Base-by-base conservation (phyloP, 495 filamentous ascomycete species). In the Durotheca rogersii region DNA sequence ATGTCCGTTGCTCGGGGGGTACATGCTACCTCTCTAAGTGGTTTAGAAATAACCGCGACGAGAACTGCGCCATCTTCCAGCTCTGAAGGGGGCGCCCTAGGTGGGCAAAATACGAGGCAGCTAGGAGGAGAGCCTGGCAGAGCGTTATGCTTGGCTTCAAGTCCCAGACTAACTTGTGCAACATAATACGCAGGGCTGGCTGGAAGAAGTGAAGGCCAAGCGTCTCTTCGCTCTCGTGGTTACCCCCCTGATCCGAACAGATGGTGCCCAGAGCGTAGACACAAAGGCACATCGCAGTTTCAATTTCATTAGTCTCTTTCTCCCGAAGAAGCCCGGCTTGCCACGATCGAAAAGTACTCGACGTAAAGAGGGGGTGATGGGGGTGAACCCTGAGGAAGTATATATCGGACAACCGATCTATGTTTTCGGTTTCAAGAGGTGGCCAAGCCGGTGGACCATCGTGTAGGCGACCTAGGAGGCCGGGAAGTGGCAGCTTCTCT, bases 41-140 rank as follows among this genome's bases (percentile, higher is more conserved):
- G 17, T 47, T 52, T 6, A 67, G 52, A 37, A 68, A 58, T 11
- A 61, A 46, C 20, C 50, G 53, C 7, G 67, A 60, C 10, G 67
- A 65, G 14, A 62, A 63, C 12, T 68, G 56, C 1, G 57, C 61
- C 62, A 70, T 62, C 16, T 55, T 61, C 61, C 61, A 61, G 36
- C 65, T 68, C 45, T 70, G 67, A 31, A 70, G 60, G 6, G 67
- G 67, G 43, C 67, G 59, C 31, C 66, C 67, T 14, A 67, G 54
- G 18, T 67, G 60, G 18, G 65, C 47, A 48, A 70, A 68, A 38
- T 68, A 70, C n/a, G 66, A 62, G 15, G 65, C 56, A 7, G 63
- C 65, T 19, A 70, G 63, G 5, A 70, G 41, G n/a, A 70, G 46
- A 11, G 63, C 67, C 36, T 70, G 67, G 18, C 62, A 66, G 7